Base-by-base conservation (phyloP, 2,329 filamentous ascomycete species). In the Mariannaea elegans region DNA sequence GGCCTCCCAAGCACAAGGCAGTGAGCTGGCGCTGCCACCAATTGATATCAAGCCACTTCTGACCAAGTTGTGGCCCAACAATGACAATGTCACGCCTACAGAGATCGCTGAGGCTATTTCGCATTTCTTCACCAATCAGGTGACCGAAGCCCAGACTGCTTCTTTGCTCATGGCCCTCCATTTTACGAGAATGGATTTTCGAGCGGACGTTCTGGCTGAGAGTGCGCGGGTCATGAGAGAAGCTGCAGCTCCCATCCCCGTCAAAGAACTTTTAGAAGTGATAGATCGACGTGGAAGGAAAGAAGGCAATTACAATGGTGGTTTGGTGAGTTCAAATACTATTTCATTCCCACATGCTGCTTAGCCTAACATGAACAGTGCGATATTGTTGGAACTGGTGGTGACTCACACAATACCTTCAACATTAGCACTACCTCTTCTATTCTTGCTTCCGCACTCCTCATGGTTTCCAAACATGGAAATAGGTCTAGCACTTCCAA, bases 381-480 rank as follows among this genome's bases (percentile, higher is more conserved):
- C 75, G 95, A 99, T 76, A 98, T 99, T 75, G 95, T 99, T 59
- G 95, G 95, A 68, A 99, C 95, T 7, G 95, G 95, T 66, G 95
- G 95, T 72, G 95, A 99, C 80, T 90, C 91, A 18, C 94, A 98
- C 83, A 93, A 97, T 77, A 99, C 95, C 31, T 99, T 97, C 87
- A 99, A 99, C 77, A 94, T 99, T 75, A 95, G 91, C 69, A 99
- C 95, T 4, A 97, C 95, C 7, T 88, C 95, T 2, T 97, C 93
- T 16, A 97, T 99, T 72, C 82, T 99, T 47, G 93, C 92, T 45
- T 96, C 93, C 6, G 88, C 93, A 4, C 82, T 96, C 24, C 85
- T 99, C 32, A 84, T 96, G 70, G 84, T 97, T 57, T 92, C 91
- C 66, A 99, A 99, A 80, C 95, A 99, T 79, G 95, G 95, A 65